Evolutionary conservation across 495 filamentous ascomycete genomes (phyloP), one percentile per base, ranked within the genome.

Genomic region (Aspergillus nanangensis): DNA sequence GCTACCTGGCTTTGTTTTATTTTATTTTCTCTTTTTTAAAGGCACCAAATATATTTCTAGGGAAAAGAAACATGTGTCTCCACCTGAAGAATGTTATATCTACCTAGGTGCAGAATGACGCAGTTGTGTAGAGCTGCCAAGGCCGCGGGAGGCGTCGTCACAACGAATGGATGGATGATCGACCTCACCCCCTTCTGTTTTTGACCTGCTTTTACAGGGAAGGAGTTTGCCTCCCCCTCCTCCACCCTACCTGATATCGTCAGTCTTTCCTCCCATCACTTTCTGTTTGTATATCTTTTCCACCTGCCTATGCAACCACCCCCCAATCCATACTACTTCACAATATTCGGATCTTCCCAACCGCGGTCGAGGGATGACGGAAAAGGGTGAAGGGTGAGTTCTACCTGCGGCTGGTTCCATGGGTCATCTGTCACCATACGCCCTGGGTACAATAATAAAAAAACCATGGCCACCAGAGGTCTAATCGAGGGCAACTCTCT

Each of bases 371-470:
- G 45, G 42, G 40, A 62, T 63, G 57, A 52, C 60, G 44, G 60
- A 62, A 44, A 59, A 51, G 49, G 54, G 51, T 36, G 53, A 60
- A 60, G 47, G 53, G 60, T 63, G 49, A 60, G 60, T 56, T 31
- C 23, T 38, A 35, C 34, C 27, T 24, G 21, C 17, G 18, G 34
- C 22, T 39, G 29, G 50, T 55, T 45, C 46, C 50, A 43, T 48
- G 45, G 43, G 32, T 47, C 47, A 18, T 48, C 44, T 21, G 8
- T 40, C 35, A 19, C 8, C n/a, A 15, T 38, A 19, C 14, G 11
- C 34, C 23, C 33, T 27, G n/a, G n/a, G n/a, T n/a, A n/a, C n/a
- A n/a, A n/a, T n/a, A n/a, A n/a, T n/a, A n/a, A n/a, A n/a, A n/a
- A n/a, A n/a, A n/a, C n/a, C n/a, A n/a, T n/a, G n/a, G n/a, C n/a